Evolutionary conservation across 2,329 filamentous ascomycete genomes (phyloP), one percentile per base, ranked within the genome.

Genomic region (Beauveria australis): DNA sequence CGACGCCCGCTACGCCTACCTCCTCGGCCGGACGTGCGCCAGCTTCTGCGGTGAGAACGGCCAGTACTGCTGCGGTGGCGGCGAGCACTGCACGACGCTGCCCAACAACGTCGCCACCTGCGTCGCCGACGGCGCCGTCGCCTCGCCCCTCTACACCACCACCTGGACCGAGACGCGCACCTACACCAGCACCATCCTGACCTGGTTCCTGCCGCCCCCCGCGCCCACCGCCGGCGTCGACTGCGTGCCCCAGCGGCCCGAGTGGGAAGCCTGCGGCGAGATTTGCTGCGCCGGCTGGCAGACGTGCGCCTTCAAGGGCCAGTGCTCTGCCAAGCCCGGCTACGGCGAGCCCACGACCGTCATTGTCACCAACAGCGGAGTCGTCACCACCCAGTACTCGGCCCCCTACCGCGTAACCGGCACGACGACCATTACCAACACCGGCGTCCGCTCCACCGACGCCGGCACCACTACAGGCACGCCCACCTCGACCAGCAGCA

Each of bases 261-360:
- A 81, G 60, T 75, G 89, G 72, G 80, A 80, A 8, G 78, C 82
- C 3, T 92, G 89, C 69, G 88, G 88, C 37, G 70, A 70, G 57
- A 86, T 87, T 62, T 92, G 89, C 79, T 93, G 89, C 72, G 82
- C 83, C 26, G 81, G 76, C 62, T 83, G 82, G 74, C 87, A 90
- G 72, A 88, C 85, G 68, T 92, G 89, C 72, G 81, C 79, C 58
- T 76, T 72, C 61, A 64, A 73, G 1, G 83, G 82, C 57, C 81
- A 85, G 68, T 91, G 88, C 70, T 73, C 76, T 5, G 71, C 81
- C 28, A 82, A 82, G 59, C 77, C 76, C 52, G 79, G 77, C 64
- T 79, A 77, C 64, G 75, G 74, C 65, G 74, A 69, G 61, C 72
- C 71, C 18, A 71, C 71, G 62, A 75, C 76, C 52, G 73, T 79